Evolutionary conservation across 139 green algal genomes (phyloP).

Genomic region (Nannochloris sp.): DNA sequence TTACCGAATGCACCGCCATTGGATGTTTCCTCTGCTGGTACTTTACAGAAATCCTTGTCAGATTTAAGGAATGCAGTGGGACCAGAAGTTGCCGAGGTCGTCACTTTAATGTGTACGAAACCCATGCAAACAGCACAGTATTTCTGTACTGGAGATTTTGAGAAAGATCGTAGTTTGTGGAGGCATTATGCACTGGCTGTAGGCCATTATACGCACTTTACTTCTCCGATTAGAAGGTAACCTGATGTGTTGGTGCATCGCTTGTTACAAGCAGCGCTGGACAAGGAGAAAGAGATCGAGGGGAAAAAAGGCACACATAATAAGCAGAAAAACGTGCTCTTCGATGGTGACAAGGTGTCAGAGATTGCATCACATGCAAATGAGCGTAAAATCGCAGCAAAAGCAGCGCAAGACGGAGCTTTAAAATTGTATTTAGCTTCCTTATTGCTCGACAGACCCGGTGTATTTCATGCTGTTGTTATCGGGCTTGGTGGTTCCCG

Average conservation of each 20-base stretch:
- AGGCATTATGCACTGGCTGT: conserved; percentile 12
- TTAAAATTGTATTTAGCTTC: conserved; percentile 69
- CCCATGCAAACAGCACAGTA: conserved; percentile 91
- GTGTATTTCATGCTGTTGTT: conserved; percentile 42
- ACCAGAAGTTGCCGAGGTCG: conserved; percentile 25
- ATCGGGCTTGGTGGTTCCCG: conserved; percentile 48
- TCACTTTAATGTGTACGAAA: conserved; percentile 72
- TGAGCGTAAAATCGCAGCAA: conserved; percentile 58
- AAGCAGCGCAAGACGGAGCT: conserved; percentile 51
- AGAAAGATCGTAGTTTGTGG: conserved; percentile 17
- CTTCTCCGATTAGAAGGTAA: conserved; percentile 76
- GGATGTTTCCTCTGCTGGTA: conserved; percentile 38
- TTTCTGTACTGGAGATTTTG: conserved; percentile 75
- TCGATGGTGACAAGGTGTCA: conserved; percentile 8
- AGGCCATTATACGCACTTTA: conserved; percentile 78
- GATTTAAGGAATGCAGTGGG: conserved; percentile 15
- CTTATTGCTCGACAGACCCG: conserved; percentile 49
- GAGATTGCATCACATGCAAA: conserved; percentile 72
- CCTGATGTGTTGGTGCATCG: conserved; percentile 89
- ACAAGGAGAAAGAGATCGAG: conserved; percentile 11
- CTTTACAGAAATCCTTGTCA: conserved; percentile 39
- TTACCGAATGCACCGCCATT: conserved; percentile 31
- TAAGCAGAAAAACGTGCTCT: not conserved
- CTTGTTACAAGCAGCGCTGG: conserved; percentile 59
- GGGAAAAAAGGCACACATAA: not conserved